Evolutionary conservation across 1,284 basidiomycete species (phyloP), one percentile per base, ranked within the genome.

Genomic region (Xanthoconium separans): DNA sequence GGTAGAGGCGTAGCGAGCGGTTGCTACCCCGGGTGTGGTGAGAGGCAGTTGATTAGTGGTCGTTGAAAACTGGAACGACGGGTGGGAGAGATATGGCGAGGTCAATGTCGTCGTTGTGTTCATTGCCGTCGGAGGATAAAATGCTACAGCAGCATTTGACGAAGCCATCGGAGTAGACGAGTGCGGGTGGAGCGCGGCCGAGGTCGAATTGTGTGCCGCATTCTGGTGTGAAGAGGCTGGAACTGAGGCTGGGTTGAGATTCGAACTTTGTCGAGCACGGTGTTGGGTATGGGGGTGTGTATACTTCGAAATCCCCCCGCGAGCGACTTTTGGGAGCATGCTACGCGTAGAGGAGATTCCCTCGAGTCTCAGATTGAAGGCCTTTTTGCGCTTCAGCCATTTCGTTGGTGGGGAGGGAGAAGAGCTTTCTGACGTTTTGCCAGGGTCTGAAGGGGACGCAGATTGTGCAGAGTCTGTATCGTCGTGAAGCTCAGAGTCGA

Each of bases 351-450:
- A 60, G 37, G 73, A 66, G 52, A 80, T 69, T 37, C 78, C 76
- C 42, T 78, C 77, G 49, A 80, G 70, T 60, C 69, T 76, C 53
- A 81, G 69, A 53, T 74, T 73, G 64, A 76, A 77, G 31, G 71
- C 73, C 60, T 77, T 76, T 65, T 81, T 81, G 60, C 79, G 73
- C 58, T 70, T 70, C 40, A 71, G 29, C 70, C 70, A 72, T 50
- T 71, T 72, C 15, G 69, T 74, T 15, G 66, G 65, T 20, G 69
- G 65, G n/a, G 70, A 68, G 18, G 65, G n/a, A 24, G 65, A 62
- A 7, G 58, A 13, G 3, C 47, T 60, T 47, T 68, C 69, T 20
- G 50, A 15, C 20, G 55, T 46, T 49, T 67, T 69, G 47, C 44
- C 57, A 6, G 54, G 27, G 34, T 69, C 68, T 18, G 56, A 47